Evolutionary conservation across 108 stramenopile genomes (phyloP), one percentile per base, ranked within the genome.

Genomic region (Pseudonitzschia multiseries): DNA sequence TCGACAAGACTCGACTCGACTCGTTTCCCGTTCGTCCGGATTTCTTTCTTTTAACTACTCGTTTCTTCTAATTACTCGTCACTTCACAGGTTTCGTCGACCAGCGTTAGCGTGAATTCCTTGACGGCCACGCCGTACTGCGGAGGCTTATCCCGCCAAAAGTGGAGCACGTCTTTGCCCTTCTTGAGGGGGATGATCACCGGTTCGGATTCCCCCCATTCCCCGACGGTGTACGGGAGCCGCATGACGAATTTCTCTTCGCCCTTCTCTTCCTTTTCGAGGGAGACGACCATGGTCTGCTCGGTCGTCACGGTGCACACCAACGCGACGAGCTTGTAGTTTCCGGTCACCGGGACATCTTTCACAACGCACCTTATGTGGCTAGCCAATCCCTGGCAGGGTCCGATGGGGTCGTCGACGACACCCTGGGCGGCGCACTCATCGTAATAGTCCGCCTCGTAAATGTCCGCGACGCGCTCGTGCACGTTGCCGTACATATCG

Each of bases 141-240:
- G 66, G 66, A 43, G 66, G 66, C 8, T 67, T 71, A 44, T 79
- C 68, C 48, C 85, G 57, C 31, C 24, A 64, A 32, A 86, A 72
- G 48, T 44, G 60, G 26, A 86, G n/a, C 6, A 73, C 76, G 10
- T 61, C 44, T 12, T 36, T 46, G 31, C 54, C 46, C 32, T 27
- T 27, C 46, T 67, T 44, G 8, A 74, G 44, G 1, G 44, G 29
- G 10, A 86, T 43, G 41, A 64, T 44, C 15, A 80, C 77, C 29
- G 74, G 79, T 29, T 75, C 57, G 0, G 80, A 76, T 20, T 77
- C 69, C 15, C 71, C 46, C 86, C 86, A 86, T 51, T 66, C 51
- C 15, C 82, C 86, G 26, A 71, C 61, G 12, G 86, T 86, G 68
- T 83, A 86, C 33, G 86, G 86, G 67, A 83, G 22, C 15, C 70